phyloP scores from a whole-genome alignment of 1,139 yeast genomes.

The Arxiozyma slooffiae region DNA sequence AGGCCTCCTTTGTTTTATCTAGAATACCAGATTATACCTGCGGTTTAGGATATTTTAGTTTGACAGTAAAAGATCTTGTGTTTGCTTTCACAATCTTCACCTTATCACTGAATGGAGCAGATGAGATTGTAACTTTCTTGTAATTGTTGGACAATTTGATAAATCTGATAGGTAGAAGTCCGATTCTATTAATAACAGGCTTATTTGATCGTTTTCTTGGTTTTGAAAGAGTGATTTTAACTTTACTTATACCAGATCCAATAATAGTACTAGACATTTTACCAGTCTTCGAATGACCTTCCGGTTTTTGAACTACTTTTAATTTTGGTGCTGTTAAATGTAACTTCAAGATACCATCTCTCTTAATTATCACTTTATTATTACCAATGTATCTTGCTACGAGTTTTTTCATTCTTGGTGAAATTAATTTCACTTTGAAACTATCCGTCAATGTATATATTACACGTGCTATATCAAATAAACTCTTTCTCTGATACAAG shows the following conservation, averaged over 20 bases:
- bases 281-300: conserved; percentile 1
- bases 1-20: neutral
- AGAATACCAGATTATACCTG: neutral
- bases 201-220: conserved; percentile 9
- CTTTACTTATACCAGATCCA: conserved; percentile 7
- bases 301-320: conserved; percentile 8
- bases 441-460: conserved; percentile 57
- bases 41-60: conserved; percentile 12
- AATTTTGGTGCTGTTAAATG: conserved; percentile 24
- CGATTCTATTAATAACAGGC: conserved; percentile 19
- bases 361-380: conserved; percentile 26
- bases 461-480: conserved; percentile 59
- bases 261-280: conserved; percentile 2
- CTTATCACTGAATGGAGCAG: conserved; percentile 23
- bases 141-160: conserved; percentile 20
- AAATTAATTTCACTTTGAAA: conserved; percentile 48
- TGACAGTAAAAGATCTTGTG: conserved; percentile 23
- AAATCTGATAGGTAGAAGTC: conserved; percentile 27
- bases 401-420: conserved; percentile 62
- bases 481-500: conserved; percentile 48
- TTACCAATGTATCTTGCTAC: conserved; percentile 41
- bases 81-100: conserved; percentile 24
- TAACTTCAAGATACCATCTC: conserved; percentile 32
- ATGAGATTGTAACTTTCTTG: conserved; percentile 23
- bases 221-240: conserved; percentile 11